Evolutionary conservation across 345 rosid genomes (phyloP), one percentile per base, ranked within the genome.

Genomic region (Hypericum perforatum): DNA sequence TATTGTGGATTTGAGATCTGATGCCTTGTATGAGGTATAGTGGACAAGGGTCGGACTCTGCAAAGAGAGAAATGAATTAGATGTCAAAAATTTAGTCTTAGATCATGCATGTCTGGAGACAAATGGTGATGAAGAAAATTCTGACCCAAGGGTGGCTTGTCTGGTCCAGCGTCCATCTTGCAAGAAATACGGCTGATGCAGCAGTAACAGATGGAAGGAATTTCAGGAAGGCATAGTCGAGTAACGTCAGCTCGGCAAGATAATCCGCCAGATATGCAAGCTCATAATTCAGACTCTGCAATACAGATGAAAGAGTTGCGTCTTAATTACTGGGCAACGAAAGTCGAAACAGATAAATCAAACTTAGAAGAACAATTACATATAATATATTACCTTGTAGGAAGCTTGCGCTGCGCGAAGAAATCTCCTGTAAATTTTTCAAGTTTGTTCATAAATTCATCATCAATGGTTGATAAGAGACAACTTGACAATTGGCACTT

Each of bases 111-210:
- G 36, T 10, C 12, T 37, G 16, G 32, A 10, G 43, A 40, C 58
- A 37, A 47, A 51, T 32, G 37, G 44, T 40, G 39, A 45, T 29
- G 52, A 58, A 53, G 62, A 53, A 63, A 66, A 52, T 54, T 56
- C 78, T 50, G 47, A 91, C 98, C 98, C 98, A 91, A 49, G 98
- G 96, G 55, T 85, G 85, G 53, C 62, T 64, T 49, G 87, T 81
- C 46, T 77, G 91, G 62, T 86, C 86, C 65, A 87, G 43, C 5
- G 98, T 91, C 98, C 98, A 91, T 70, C 75, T 77, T 50, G 95
- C 92, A 8, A 91, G 95, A 66, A 91, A 85, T 14, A 91, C 87
- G 49, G 96, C 84, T 7, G 98, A 84, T 12, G 98, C 96, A 65
- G 98, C 96, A 55, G 82, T 70, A 29, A 78, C 56, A 29, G 98